A percentile compares a stretch with the other conserved stretches of the same genome.
Evolutionary conservation across 805 yeast species (phyloP).

Genomic region (Ogataea pilisensis): DNA sequence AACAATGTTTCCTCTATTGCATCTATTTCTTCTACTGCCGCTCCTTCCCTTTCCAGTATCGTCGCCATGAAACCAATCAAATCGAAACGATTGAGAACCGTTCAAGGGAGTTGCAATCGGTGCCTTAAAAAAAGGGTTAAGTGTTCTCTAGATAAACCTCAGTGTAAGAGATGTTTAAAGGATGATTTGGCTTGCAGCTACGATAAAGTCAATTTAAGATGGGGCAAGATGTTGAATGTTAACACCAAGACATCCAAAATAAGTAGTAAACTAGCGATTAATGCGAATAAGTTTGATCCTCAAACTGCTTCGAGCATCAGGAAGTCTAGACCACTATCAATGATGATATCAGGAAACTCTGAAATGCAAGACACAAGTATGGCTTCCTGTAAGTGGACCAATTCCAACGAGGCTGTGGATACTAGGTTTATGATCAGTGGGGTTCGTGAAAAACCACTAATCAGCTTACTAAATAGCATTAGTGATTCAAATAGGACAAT

Average conservation of each 20-base stretch:
- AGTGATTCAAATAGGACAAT: neutral
- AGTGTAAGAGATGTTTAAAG: constrained; percentile 37
- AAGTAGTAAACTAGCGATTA: too few species aligned
- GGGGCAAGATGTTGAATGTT: constrained; percentile 39
- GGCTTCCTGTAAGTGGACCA: neutral
- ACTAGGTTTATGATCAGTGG: constrained; percentile 1
- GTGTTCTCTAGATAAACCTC: constrained; percentile 41
- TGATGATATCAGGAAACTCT: too few species aligned
- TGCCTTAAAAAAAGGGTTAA: constrained; percentile 45
- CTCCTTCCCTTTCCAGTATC: too few species aligned
- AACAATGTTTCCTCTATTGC: too few species aligned
- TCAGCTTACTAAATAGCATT: neutral
- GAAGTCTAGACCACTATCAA: too few species aligned
- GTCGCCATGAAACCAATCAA: too few species aligned
- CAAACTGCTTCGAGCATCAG: too few species aligned
- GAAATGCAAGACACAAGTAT: too few species aligned
- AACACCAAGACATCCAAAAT: neutral
- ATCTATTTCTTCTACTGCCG: too few species aligned
- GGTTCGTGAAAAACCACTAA: neutral
- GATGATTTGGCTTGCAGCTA: constrained; percentile 40
- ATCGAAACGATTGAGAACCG: constrained; percentile 23
- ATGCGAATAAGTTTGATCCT: neutral
- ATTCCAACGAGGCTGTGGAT: neutral
- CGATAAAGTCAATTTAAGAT: constrained; percentile 38
- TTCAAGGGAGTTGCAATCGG: constrained; percentile 38